phyloP scores from a whole-genome alignment of 495 filamentous ascomycete genomes.

The Polyplosphaeria fusca region DNA sequence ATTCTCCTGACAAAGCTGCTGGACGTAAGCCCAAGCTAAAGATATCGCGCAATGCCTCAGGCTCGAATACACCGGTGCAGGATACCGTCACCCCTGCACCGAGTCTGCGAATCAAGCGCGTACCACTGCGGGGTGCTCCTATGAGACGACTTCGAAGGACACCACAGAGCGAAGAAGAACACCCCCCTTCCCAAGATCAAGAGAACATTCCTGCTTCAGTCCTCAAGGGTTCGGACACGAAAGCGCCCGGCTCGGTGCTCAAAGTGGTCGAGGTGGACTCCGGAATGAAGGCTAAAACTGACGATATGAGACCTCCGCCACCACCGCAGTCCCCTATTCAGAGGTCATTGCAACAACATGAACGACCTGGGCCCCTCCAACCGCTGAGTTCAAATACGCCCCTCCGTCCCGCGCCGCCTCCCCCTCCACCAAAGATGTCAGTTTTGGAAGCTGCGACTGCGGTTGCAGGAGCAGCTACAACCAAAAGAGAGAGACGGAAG shows the following conservation, averaged over 20 bases:
- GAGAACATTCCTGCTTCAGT: constrained; percentile 32
- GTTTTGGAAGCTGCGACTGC: constrained; percentile 88
- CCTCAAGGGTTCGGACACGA: constrained; percentile 15
- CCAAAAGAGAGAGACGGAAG: constrained; percentile 63
- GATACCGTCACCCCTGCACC: constrained; percentile 36
- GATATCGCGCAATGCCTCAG: constrained; percentile 24
- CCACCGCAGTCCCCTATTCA: constrained; percentile 23
- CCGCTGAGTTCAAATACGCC: constrained; percentile 79
- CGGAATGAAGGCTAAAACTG: too few species aligned
- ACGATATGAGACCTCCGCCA: constrained; percentile 35
- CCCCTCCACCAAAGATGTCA: constrained; percentile 90
- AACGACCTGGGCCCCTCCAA: constrained; percentile 51
- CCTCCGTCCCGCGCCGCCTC: constrained; percentile 61
- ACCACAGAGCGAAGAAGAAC: constrained; percentile 33
- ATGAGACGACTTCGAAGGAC: constrained; percentile 32
- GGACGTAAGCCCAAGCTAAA: constrained; percentile 23
- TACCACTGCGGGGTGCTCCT: constrained; percentile 30
- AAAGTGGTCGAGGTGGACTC: constrained; percentile 9
- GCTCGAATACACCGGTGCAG: constrained; percentile 32
- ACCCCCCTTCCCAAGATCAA: constrained; percentile 34
- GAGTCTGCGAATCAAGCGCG: constrained; percentile 32
- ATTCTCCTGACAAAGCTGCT: constrained; percentile 35
- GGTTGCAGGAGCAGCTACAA: constrained; percentile 71
- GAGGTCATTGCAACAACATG: constrained; percentile 54
- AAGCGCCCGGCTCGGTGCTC: constrained; percentile 10